Evolutionary conservation across 2,329 filamentous ascomycete genomes (phyloP), one percentile per base, ranked within the genome.

Genomic region (Penicillium olsonii): DNA sequence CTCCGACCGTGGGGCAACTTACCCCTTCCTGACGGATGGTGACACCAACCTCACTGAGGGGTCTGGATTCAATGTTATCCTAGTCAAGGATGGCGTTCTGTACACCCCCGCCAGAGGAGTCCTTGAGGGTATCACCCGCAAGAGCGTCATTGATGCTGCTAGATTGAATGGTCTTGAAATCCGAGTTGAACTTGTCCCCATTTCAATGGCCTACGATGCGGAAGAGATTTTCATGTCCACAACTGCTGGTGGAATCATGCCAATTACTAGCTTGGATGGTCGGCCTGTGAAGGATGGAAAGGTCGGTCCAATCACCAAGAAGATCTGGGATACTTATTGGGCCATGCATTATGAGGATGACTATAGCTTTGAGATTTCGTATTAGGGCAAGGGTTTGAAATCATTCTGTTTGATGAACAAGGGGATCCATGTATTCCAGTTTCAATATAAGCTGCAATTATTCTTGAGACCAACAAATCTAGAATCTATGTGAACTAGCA

Each of bases 161-260:
- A 54, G 53, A 1, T 48, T 49, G 0, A 60, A 66, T 2, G 67
- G 66, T 0, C 53, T 73, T 31, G 66, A 72, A 20, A 62, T 75
- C 5, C 68, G 65, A 3, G 45, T 73, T 22, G 72, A 78, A 56
- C 50, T 67, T 20, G 73, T 79, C 4, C 75, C 76, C 0, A 63
- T 77, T 0, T 67, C 75, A 12, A 9, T 67, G 29, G 68, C 64
- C 0, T 79, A 78, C 39, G 42, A 70, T 6, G 63, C 66, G 0
- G 78, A 81, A 48, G 78, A 81, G 63, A 69, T 79, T 4, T 73
- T 81, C 24, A 79, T 79, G 76, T 78, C 71, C 51, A 80, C 78
- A 0, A 80, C 78, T 12, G 78, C 78, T 0, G 78, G 78, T 1
- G 78, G 78, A 0, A 71, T 80, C 15, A 80, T 80, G 77, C 78